Conservation (phyloP, 1,284 basidiomycete species). For the Cystobasidium slooffiae region DNA sequence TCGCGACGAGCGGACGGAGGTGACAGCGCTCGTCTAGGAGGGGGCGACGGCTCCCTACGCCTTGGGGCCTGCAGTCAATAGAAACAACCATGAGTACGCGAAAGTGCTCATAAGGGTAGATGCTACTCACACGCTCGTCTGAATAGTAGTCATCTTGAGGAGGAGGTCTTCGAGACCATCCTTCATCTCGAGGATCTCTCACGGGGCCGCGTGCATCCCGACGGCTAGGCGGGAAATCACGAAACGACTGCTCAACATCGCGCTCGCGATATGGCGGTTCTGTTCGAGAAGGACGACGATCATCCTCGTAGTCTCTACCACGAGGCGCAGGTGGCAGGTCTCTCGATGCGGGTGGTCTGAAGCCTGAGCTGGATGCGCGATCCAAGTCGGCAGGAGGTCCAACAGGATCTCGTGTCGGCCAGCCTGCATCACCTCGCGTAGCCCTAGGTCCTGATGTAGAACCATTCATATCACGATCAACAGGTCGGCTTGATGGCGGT, state of each 20-base stretch:
- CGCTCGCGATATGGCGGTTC: slow-evolving; percentile 1
- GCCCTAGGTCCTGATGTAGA: background rate
- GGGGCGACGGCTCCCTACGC: slow-evolving; percentile 1
- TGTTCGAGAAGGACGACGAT: background rate
- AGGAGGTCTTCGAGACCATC: slow-evolving; percentile 4
- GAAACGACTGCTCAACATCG: background rate
- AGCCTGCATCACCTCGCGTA: background rate
- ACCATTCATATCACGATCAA: background rate
- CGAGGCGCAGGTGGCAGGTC: background rate
- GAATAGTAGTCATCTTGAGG: background rate
- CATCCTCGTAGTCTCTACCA: background rate
- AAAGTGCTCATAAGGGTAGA: background rate
- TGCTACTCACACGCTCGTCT: background rate
- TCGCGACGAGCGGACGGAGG: background rate
- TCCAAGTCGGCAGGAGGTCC: slow-evolving; percentile 3
- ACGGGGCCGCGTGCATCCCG: background rate
- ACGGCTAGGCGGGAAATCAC: background rate
- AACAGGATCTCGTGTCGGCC: slow-evolving; percentile 7
- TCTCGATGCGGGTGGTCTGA: background rate
- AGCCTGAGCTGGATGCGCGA: background rate
- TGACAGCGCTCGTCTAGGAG: background rate
- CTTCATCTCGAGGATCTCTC: background rate
- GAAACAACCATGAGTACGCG: too few relatives aligned
- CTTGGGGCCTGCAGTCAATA: background rate
- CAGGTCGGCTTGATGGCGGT: background rate